phyloP scores from a whole-genome alignment of 78 protist genomes.

The Pigoraptor vietnamica region DNA sequence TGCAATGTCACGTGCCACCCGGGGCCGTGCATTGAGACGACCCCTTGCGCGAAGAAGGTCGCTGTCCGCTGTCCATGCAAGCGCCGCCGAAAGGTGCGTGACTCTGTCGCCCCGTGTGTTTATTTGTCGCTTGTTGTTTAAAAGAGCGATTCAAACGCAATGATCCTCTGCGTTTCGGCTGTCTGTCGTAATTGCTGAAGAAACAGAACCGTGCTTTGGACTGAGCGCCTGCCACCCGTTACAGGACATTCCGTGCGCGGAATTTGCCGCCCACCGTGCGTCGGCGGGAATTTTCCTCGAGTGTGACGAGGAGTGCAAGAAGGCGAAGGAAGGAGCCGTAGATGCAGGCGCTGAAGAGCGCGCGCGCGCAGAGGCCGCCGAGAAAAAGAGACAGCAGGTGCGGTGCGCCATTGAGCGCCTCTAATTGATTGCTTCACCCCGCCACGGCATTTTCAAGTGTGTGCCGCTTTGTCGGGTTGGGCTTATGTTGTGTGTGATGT shows the following conservation, averaged over 20 bases:
- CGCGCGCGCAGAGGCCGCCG: background rate
- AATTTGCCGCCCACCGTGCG: background rate
- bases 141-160: background rate
- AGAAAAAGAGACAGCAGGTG: background rate
- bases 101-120: background rate
- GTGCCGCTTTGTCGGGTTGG: background rate
- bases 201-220: background rate
- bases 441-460: background rate
- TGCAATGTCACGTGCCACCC: background rate
- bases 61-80: background rate
- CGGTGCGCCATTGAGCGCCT: no score
- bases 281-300: background rate
- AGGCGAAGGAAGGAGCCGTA: background rate
- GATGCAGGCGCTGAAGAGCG: background rate
- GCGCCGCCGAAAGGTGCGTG: background rate
- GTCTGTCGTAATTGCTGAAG: no score
- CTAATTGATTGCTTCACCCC: background rate
- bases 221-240: background rate
- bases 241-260: background rate
- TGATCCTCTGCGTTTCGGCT: background rate
- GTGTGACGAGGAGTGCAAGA: background rate
- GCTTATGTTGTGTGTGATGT: no score
- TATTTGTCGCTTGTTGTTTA: background rate
- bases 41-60: background rate
- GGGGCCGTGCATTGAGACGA: background rate